Evolutionary conservation across 2,329 filamentous ascomycete species (phyloP).

Genomic region (Trichoderma lentiforme): DNA sequence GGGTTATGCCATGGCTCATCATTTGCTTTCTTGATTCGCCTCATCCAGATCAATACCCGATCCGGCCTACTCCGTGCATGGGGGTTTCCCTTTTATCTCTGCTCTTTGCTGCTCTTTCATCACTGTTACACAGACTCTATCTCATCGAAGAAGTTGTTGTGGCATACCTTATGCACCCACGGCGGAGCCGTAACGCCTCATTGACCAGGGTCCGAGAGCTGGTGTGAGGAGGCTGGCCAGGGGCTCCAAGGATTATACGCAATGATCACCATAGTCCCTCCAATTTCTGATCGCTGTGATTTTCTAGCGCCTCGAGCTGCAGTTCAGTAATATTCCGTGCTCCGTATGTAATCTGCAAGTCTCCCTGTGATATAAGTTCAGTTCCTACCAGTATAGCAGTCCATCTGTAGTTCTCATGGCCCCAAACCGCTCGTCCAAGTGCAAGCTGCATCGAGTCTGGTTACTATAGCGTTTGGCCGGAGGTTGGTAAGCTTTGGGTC

Average conservation of each 20-base stretch:
- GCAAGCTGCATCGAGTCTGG: not conserved
- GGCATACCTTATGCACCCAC: not conserved
- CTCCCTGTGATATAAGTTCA: not conserved
- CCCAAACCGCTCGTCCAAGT: not conserved
- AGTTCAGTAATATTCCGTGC: not conserved
- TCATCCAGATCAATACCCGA: not conserved
- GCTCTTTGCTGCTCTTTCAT: not conserved
- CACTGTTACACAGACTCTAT: conserved; percentile 2
- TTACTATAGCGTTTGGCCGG: not conserved
- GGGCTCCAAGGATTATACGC: conserved; percentile 10
- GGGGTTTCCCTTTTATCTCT: not conserved
- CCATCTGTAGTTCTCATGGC: not conserved
- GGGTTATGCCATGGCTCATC: not conserved
- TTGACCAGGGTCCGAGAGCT: conserved; percentile 1
- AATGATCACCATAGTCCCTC: conserved; percentile 11
- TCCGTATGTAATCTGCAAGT: not conserved
- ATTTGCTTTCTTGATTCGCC: not conserved
- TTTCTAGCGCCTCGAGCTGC: not conserved
- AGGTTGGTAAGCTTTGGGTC: conserved; percentile 13
- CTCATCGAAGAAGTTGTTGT: not conserved
- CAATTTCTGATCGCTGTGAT: conserved; percentile 1
- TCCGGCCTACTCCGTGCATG: not conserved
- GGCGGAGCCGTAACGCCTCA: conserved; percentile 13
- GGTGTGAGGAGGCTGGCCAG: conserved; percentile 13
- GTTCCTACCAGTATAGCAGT: not conserved